These are phyloP conservation scores for Rhodotorula kratochvilovae DNA, from an alignment of 768 basidiomycete genomes.

Conservation along the genomic window DNA sequence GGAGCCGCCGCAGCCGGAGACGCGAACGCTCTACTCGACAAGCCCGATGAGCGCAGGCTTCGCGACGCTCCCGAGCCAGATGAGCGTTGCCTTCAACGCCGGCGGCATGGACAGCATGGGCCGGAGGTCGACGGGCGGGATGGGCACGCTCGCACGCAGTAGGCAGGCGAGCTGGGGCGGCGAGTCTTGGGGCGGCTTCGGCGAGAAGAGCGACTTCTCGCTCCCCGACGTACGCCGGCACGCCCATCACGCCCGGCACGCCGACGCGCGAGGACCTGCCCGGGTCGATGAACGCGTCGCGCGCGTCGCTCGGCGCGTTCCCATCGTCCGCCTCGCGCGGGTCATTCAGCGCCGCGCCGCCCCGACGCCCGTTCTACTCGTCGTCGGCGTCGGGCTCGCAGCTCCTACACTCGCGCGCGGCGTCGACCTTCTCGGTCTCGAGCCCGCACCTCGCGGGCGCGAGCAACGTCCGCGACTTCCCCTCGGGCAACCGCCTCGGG, in stretches of 20 bases:
- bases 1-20: not conserved
- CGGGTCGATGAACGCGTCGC: constrained; percentile 6
- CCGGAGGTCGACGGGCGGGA: constrained; percentile 16
- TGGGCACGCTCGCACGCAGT: constrained; percentile 2
- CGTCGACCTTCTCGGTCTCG: constrained; percentile 6
- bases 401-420: constrained; percentile 16
- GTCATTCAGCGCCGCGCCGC: constrained; percentile 16
- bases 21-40: not conserved
- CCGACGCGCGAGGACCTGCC: constrained; percentile 5
- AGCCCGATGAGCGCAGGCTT: not conserved
- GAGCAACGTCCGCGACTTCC: not conserved
- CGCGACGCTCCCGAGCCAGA: constrained; percentile 28
- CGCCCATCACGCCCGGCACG: constrained; percentile 8
- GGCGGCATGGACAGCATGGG: constrained; percentile 20
- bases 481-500: constrained; percentile 51
- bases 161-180: constrained; percentile 36
- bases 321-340: constrained; percentile 18
- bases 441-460: not conserved
- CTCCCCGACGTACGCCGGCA: constrained; percentile 16
- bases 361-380: constrained; percentile 23
- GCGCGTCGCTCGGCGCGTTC: not conserved
- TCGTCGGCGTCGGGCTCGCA: constrained; percentile 10
- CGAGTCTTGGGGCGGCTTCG: constrained; percentile 17
- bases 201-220: constrained; percentile 22
- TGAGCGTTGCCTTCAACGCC: constrained; percentile 6